Conservation (phyloP, 768 basidiomycete species). For the Leucogyrophana mollusca region DNA sequence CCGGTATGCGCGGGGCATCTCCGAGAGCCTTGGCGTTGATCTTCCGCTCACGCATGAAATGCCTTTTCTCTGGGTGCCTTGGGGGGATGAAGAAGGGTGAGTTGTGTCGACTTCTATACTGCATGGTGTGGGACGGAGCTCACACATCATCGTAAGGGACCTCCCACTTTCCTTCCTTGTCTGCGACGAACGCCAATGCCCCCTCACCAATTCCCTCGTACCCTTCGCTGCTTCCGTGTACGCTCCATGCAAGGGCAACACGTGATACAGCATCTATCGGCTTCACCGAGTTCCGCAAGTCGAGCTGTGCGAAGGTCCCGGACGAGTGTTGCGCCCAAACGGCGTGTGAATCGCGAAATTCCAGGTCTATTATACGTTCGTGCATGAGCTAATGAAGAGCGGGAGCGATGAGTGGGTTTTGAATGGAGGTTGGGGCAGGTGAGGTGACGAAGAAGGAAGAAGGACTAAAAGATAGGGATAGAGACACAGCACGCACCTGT, state of each 20-base stretch:
- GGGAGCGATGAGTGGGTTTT: no score
- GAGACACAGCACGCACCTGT: constrained; percentile 56
- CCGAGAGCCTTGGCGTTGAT: constrained; percentile 55
- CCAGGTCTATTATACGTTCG: constrained; percentile 47
- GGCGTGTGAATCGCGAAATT: constrained; percentile 67
- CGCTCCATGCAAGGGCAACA: constrained; percentile 64
- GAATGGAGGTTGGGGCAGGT: no score
- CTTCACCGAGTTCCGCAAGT: constrained; percentile 60
- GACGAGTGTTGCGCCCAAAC: constrained; percentile 74
- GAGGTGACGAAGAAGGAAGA: constrained; percentile 1
- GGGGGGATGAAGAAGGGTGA: constrained; percentile 4
- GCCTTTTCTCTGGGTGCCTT: constrained; percentile 37
- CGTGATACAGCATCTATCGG: constrained; percentile 71
- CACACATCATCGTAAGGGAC: constrained; percentile 82
- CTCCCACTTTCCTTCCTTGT: constrained; percentile 53
- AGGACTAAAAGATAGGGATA: constrained; percentile 2
- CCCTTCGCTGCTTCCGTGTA: background rate
- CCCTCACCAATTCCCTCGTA: constrained; percentile 36
- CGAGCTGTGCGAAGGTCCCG: constrained; percentile 78
- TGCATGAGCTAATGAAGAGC: background rate
- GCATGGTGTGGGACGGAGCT: constrained; percentile 17
- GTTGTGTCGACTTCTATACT: background rate
- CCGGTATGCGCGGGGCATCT: constrained; percentile 50
- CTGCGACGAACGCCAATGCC: constrained; percentile 64
- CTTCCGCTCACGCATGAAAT: constrained; percentile 25